Evolutionary conservation across 108 stramenopile species (phyloP).

Genomic region (Phaeodactylum tricornutum): DNA sequence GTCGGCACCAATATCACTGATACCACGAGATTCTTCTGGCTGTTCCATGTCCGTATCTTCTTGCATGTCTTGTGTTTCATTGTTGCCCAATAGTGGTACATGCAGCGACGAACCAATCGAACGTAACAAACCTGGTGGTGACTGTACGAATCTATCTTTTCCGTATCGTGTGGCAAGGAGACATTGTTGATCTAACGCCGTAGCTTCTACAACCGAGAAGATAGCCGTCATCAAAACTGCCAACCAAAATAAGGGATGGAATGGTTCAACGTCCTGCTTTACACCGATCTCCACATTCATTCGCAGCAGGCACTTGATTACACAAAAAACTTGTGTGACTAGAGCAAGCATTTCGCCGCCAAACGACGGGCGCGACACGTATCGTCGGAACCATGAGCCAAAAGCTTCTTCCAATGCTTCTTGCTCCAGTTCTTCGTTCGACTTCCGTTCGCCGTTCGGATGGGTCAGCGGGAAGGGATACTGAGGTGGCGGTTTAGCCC

Average conservation of each 20-base stretch:
- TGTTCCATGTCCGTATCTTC: constrained; percentile 4
- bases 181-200: constrained; percentile 15
- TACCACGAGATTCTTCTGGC: constrained; percentile 16
- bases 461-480: constrained; percentile 30
- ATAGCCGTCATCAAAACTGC: constrained; percentile 22
- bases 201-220: constrained; percentile 20
- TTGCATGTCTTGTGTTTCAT: constrained; percentile 8
- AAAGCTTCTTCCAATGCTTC: constrained; percentile 46
- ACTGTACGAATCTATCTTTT: not conserved
- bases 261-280: constrained; percentile 12
- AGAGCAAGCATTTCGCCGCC: constrained; percentile 18
- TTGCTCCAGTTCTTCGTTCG: constrained; percentile 42
- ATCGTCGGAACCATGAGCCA: constrained; percentile 20
- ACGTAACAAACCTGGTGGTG: constrained; percentile 1
- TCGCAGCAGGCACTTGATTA: constrained; percentile 37
- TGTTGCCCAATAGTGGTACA: constrained; percentile 19
- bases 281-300: constrained; percentile 37
- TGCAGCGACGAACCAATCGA: constrained; percentile 23
- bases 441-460: constrained; percentile 36
- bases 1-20: constrained; percentile 38
- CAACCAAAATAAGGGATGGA: constrained; percentile 40
- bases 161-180: constrained; percentile 15
- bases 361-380: constrained; percentile 24
- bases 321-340: constrained; percentile 15
- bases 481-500: constrained; percentile 11